phyloP scores from a whole-genome alignment of 257 asterid genomes.

The Solanum sejunctum region DNA sequence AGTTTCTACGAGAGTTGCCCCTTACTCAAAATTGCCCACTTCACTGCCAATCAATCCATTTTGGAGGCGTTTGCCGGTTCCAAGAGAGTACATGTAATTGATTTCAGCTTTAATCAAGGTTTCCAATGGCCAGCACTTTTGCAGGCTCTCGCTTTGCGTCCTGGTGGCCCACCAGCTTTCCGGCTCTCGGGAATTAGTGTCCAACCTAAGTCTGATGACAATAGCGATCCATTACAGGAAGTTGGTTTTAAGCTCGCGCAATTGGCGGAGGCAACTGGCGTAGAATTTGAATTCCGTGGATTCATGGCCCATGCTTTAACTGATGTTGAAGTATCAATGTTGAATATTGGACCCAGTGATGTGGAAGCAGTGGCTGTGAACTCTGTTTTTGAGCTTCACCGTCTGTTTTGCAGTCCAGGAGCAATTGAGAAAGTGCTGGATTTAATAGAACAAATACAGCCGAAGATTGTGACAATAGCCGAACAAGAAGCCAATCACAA shows the following conservation, averaged over 20 bases:
- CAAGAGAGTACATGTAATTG: background rate
- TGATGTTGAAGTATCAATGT: background rate
- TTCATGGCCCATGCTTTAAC: background rate
- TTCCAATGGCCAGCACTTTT: background rate
- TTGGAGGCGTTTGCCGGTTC: background rate
- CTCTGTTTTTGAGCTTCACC: background rate
- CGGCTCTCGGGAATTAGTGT: background rate
- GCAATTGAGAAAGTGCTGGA: background rate
- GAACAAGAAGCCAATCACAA: background rate
- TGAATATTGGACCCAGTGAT: background rate
- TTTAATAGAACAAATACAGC: background rate
- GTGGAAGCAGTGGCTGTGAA: background rate
- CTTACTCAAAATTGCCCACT: fast-evolving
- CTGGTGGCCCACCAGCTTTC: background rate
- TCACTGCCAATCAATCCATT: background rate
- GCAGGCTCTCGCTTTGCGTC: background rate
- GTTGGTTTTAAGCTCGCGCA: background rate
- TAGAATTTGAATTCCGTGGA: no score
- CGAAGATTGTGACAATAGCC: background rate
- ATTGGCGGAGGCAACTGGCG: background rate
- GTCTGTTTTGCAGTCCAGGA: background rate
- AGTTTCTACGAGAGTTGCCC: background rate
- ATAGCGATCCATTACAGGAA: background rate
- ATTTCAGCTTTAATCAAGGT: background rate
- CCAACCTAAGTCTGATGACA: background rate